These are phyloP conservation scores for Cymodocea nodosa DNA, from an alignment of 116 monocot genomes.

Conservation along the genomic window DNA sequence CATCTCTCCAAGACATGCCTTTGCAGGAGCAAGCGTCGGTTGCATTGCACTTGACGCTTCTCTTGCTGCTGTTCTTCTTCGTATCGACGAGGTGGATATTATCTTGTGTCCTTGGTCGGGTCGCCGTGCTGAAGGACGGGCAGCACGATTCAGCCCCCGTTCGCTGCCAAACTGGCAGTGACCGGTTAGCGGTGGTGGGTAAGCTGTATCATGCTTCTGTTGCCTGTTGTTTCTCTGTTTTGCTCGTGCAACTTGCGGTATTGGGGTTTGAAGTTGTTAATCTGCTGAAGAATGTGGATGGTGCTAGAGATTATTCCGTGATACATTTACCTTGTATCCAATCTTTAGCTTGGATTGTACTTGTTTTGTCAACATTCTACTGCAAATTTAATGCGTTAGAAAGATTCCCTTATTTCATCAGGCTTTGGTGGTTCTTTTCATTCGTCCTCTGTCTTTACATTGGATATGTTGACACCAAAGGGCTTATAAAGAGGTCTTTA, in stretches of 20 bases:
- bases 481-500: constrained; percentile 17
- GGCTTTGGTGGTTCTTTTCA: constrained; percentile 65
- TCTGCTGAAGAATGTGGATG: constrained; percentile 7
- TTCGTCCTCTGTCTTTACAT: constrained; percentile 40
- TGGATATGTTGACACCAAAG: constrained; percentile 32
- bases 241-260: constrained; percentile 32
- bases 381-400: constrained; percentile 24
- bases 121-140: constrained; percentile 20
- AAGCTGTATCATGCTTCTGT: constrained; percentile 32
- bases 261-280: constrained; percentile 31
- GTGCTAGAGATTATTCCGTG: constrained; percentile 10
- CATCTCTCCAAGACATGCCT: constrained; percentile 21
- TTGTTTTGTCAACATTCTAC: constrained; percentile 23
- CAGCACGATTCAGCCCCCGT: neutral
- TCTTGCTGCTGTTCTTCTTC: constrained; percentile 23
- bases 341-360: constrained; percentile 44
- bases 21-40: constrained; percentile 28
- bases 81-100: constrained; percentile 17
- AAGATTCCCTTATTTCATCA: constrained; percentile 40
- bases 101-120: constrained; percentile 7
- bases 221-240: constrained; percentile 37
- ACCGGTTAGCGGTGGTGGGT: constrained; percentile 9
- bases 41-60: constrained; percentile 15
- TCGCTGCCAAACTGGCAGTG: neutral
- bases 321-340: constrained; percentile 41